Evolutionary conservation across 441 rosid genomes (phyloP), one percentile per base, ranked within the genome.

Genomic region (Pelargonium australe): DNA sequence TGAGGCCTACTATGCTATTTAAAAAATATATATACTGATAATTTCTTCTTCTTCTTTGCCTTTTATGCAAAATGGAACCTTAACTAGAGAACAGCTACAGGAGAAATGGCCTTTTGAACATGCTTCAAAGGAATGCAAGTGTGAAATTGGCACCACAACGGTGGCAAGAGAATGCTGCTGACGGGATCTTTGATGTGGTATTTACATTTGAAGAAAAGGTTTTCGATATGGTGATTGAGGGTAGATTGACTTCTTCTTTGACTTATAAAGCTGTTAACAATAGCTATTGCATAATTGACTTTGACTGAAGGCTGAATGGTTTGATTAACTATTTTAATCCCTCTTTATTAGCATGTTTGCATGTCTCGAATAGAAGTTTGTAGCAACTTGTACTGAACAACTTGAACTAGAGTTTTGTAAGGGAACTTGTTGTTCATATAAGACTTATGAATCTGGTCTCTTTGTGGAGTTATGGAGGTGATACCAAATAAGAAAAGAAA

Each of bases 121-220:
- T 89, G 97, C 91, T 94, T 70, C 91, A 94, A 75, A 88, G 98
- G 75, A 94, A 94, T 76, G 73, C 75, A 25, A 68, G 84, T 10
- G 92, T 89, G 65, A 91, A 91, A 77, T 74, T 84, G 65, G 95
- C 97, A 40, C 98, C 98, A 0, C 98, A 94, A 66, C 87, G 96
- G 11, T 94, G 98, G 97, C 96, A 94, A 80, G 92, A 91, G 14
- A 94, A 91, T 78, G 90, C 88, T 75, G 84, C 85, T 8, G 97
- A 91, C 80, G 99, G 99, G 68, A 73, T 71, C 40, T 91, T 94
- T 66, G 91, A 89, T 76, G 83, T 91, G 20, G 91, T 91, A 4
- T 76, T 89, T 67, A 72, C 95, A 0, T 94, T 94, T 75, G 98
- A 93, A 83, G 98, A 93, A 71, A 89, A 91, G 80, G 97, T 93